phyloP scores from a whole-genome alignment of 2,329 filamentous ascomycete species.

The Colletotrichum graminicola region DNA sequence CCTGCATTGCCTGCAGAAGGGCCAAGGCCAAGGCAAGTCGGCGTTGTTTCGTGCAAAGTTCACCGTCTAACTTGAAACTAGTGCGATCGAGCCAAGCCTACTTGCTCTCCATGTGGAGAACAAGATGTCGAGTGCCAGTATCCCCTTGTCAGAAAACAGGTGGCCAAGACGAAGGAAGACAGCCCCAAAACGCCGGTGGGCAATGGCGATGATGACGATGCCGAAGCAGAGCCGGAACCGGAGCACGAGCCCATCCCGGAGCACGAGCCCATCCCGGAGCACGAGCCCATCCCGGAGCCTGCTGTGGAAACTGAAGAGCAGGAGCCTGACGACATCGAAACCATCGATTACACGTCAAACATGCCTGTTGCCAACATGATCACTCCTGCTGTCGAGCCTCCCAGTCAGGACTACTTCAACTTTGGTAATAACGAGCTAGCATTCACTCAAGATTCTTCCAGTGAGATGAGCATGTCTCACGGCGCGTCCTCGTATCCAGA shows the following conservation, averaged over 20 bases:
- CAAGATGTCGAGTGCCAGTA: constrained; percentile 54
- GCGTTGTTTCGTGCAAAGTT: too few relatives aligned
- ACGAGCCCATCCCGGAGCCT: constrained; percentile 2
- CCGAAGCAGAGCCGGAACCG: constrained; percentile 41
- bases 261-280: too few relatives aligned
- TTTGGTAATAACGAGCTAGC: constrained; percentile 45
- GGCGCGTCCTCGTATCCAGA: constrained; percentile 22
- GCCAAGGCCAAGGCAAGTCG: constrained; percentile 55
- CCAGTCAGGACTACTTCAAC: constrained; percentile 48
- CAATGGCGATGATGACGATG: constrained; percentile 40
- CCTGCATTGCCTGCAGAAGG: constrained; percentile 54
- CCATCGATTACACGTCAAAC: constrained; percentile 39
- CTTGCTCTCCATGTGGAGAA: constrained; percentile 54
- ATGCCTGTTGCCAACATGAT: constrained; percentile 49
- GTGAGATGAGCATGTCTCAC: constrained; percentile 19
- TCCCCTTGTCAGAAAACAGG: constrained; percentile 48
- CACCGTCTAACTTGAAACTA: constrained; percentile 45
- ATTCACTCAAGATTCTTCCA: constrained; percentile 44
- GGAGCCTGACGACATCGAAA: constrained; percentile 40
- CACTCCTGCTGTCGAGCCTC: constrained; percentile 44
- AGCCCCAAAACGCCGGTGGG: constrained; percentile 43
- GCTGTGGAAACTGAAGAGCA: constrained; percentile 21
- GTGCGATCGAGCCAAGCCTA: constrained; percentile 57
- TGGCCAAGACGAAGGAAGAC: constrained; percentile 43
- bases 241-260: too few relatives aligned